Conservation (phyloP, 352 stramenopile species). For the Globisporangium splendens region DNA sequence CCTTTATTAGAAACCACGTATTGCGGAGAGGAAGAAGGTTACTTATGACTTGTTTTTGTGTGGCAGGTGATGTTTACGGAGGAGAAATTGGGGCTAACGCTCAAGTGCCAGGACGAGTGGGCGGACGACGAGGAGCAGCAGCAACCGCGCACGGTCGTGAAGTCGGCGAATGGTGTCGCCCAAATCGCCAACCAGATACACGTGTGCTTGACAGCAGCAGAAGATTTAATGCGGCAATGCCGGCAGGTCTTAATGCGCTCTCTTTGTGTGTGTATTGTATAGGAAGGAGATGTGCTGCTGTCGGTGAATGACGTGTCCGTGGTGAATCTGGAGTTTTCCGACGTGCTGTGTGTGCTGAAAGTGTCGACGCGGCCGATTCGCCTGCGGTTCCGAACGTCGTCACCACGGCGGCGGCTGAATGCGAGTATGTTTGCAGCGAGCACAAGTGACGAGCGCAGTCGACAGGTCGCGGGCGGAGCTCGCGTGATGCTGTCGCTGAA, state of each 20-base stretch:
- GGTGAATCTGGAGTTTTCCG: constrained; percentile 52
- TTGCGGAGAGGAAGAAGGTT: too few species aligned
- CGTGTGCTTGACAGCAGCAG: constrained; percentile 15
- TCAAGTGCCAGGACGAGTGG: constrained; percentile 33
- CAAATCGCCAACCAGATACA: constrained; percentile 54
- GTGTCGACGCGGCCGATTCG: constrained; percentile 61
- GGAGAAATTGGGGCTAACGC: constrained; percentile 52
- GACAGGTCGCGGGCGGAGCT: too few species aligned
- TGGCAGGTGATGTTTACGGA: constrained; percentile 50
- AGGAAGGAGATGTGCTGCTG: constrained; percentile 71
- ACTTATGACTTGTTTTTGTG: not conserved
- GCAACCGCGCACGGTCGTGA: constrained; percentile 41
- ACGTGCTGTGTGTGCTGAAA: constrained; percentile 69
- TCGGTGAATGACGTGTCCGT: constrained; percentile 73
- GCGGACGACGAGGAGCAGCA: constrained; percentile 13
- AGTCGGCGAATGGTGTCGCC: constrained; percentile 44
- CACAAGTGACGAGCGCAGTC: too few species aligned
- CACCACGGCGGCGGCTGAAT: constrained; percentile 15
- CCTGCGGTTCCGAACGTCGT: constrained; percentile 50
- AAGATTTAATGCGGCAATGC: too few species aligned
- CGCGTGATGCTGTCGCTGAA: constrained; percentile 14
- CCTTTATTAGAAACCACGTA: too few species aligned
- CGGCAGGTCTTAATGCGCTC: not conserved
- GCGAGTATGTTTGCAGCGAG: too few species aligned
- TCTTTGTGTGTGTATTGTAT: constrained; percentile 7